Conservation (phyloP, 1,284 basidiomycete genomes). For the Termitomyces sp. region DNA sequence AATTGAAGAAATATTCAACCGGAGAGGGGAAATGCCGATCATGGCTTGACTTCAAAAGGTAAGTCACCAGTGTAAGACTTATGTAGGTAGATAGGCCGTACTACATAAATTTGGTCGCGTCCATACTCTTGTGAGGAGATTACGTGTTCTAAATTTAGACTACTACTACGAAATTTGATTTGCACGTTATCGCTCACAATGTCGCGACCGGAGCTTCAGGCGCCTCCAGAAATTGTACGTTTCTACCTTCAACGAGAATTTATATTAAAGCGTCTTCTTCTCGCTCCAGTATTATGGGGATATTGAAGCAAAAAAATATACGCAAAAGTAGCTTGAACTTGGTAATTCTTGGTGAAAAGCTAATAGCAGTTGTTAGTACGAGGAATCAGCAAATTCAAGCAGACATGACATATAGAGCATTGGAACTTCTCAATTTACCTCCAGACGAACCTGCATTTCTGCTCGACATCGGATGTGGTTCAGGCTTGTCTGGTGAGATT, state of each 20-base stretch:
- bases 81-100: too few relatives aligned
- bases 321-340: constrained; percentile 65
- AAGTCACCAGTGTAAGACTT: too few relatives aligned
- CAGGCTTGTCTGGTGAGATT: constrained; percentile 97
- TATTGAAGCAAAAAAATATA: constrained; percentile 93
- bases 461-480: constrained; percentile 96
- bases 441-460: constrained; percentile 75
- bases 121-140: too few relatives aligned
- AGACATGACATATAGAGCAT: constrained; percentile 94
- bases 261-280: constrained; percentile 7
- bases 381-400: constrained; percentile 97
- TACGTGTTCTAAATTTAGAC: constrained; percentile 12
- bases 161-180: constrained; percentile 7
- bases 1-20: too few relatives aligned
- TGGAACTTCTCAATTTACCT: constrained; percentile 87
- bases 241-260: neutral
- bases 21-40: too few relatives aligned
- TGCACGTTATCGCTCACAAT: constrained; percentile 37
- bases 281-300: constrained; percentile 88
- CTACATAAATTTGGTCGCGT: too few relatives aligned
- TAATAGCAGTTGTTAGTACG: constrained; percentile 47
- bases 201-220: constrained; percentile 94
- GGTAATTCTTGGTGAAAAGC: neutral
- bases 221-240: constrained; percentile 93
- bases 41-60: too few relatives aligned